Conservation (phyloP, 176 grass and related monocot genomes). For the Dendrocalamus sinicus region DNA sequence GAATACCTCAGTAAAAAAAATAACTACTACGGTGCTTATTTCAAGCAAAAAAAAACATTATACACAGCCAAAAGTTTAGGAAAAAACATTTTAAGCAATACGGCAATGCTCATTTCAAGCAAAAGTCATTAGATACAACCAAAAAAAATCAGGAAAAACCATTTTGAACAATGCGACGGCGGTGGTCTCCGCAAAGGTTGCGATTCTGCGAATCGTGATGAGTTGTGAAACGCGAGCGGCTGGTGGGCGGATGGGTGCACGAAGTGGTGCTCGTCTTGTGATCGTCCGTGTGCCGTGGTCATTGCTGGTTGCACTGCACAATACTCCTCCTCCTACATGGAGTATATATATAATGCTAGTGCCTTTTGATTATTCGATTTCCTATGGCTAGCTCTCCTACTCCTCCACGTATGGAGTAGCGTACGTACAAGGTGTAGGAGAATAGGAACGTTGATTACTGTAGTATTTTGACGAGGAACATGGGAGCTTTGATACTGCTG, state of each 20-base stretch:
- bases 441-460: not conserved
- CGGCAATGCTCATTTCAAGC: too few species aligned
- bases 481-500: not conserved
- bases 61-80: too few species aligned
- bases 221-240: slow-evolving; percentile 12
- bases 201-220: not conserved
- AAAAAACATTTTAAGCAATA: too few species aligned
- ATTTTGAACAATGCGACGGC: slow-evolving; percentile 1
- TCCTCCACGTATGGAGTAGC: too few species aligned
- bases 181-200: not conserved
- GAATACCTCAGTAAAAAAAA: too few species aligned
- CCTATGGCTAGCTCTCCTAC: not conserved
- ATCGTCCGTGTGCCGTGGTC: not conserved
- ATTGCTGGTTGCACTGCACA: not conserved
- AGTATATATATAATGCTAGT: not conserved
- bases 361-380: not conserved
- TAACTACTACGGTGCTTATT: too few species aligned
- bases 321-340: too few species aligned
- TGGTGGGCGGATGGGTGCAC: not conserved
- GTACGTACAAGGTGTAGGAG: not conserved
- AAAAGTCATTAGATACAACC: too few species aligned
- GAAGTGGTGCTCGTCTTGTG: not conserved
- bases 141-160: too few species aligned
- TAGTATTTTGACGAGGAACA: not conserved
- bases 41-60: too few species aligned